Percentiles rank a stretch among this genome's conserved stretches.
phyloP scores from a whole-genome alignment of 768 basidiomycete species.

The Suillus tomentosus region DNA sequence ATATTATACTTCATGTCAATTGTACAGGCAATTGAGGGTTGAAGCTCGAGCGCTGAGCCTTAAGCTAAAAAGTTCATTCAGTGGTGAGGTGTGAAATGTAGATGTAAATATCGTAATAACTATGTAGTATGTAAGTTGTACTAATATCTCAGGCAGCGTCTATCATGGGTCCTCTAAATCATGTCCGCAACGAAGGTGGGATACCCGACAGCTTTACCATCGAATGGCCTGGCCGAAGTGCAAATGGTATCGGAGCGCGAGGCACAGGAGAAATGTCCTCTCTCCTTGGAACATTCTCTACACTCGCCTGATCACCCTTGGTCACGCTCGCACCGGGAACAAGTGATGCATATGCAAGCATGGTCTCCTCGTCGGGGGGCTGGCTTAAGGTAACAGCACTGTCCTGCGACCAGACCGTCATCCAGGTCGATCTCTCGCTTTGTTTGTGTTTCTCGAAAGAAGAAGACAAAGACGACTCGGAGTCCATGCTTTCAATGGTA shows the following conservation, averaged over 20 bases:
- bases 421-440: constrained; percentile 19
- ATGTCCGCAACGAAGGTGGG: not conserved
- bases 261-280: constrained; percentile 5
- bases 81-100: not conserved
- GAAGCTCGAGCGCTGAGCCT: not conserved
- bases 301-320: constrained; percentile 4
- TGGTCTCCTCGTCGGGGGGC: constrained; percentile 10
- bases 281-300: constrained; percentile 3
- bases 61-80: not conserved
- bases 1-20: not conserved
- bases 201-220: constrained; percentile 9
- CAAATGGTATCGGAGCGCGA: constrained; percentile 1
- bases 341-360: constrained; percentile 9
- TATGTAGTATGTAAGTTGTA: not conserved
- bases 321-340: constrained; percentile 4
- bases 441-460: not conserved
- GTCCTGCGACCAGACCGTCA: constrained; percentile 39
- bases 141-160: not conserved
- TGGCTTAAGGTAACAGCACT: constrained; percentile 41
- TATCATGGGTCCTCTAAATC: not conserved
- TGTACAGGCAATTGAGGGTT: not conserved
- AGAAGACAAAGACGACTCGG: not conserved
- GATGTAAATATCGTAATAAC: not conserved
- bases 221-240: constrained; percentile 12
- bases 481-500: constrained; percentile 9